Base-by-base conservation (phyloP, 2,329 filamentous ascomycete species). In the Aspergillus fructus region DNA sequence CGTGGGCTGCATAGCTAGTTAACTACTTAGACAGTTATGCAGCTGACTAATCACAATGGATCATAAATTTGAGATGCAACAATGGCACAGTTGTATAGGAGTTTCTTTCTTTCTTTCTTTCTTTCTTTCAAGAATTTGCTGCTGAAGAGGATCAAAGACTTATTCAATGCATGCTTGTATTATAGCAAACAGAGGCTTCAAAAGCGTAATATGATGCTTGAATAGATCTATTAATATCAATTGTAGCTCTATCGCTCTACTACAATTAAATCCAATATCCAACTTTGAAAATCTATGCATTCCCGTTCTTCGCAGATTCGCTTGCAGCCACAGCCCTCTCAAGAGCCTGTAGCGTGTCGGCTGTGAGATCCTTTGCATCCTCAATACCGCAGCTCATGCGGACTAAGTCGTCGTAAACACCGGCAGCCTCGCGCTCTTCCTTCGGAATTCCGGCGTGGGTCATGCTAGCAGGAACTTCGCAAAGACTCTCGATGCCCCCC, bases 371-470 rank as follows among this genome's bases (percentile, higher is more conserved):
- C 60, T 88, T 86, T 7, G 86, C 85, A 70, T 99, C 94, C 78
- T 99, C 94, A 55, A 99, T 86, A 68, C 94, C 94, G 73, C 92
- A 97, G 82, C 91, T 96, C 59, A 99, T 82, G 64, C 94, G 85
- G 30, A 99, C 90, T 7, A 99, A 83, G 74, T 99, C 94, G 71
- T 99, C 94, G 70, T 88, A 97, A 33, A 99, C 92, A 60, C 94
- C 94, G 1, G 94, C 92, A 3, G 88, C 89, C 82, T 99, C 94
- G 57, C 94, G 84, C 80, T 96, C 87, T 60, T 92, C 92, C 73
- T 84, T 86, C 49, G 94, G 94, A 64, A 99, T 99, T 58, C 93
- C 94, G 23, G 92, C 90, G 76, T 99, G 94, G 17, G 94, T 99
- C 94, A 99, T 99, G 77, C 87, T 90, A 68, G 90, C 90, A 21